A percentile compares a stretch with the other conserved stretches of the same genome.
phyloP scores from a whole-genome alignment of 768 basidiomycete species.

The Clitopilus passeckerianus region DNA sequence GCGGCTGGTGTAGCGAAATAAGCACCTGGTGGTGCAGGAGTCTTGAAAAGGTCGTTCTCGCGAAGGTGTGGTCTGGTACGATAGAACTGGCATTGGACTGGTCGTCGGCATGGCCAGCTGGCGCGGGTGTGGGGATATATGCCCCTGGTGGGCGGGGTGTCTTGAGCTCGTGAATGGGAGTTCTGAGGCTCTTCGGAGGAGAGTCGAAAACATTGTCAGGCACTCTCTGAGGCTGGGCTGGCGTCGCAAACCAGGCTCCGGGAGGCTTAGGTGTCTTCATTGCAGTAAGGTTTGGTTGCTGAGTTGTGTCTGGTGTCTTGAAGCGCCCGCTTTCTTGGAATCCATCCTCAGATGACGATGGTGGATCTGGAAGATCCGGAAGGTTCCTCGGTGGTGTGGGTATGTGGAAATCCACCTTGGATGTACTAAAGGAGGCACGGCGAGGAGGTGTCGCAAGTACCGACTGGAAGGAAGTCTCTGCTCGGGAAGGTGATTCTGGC shows the following conservation, averaged over 20 bases:
- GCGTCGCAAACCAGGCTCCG: constrained; percentile 30
- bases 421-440: constrained; percentile 30
- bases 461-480: constrained; percentile 9
- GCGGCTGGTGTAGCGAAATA: constrained; percentile 57
- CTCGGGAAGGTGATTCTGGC: constrained; percentile 10
- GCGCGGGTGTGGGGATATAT: constrained; percentile 27
- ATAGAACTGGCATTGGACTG: background rate
- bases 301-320: constrained; percentile 8
- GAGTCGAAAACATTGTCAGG: background rate
- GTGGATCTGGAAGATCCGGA: constrained; percentile 64
- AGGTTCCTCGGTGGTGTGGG: constrained; percentile 60
- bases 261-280: constrained; percentile 43
- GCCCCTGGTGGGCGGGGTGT: constrained; percentile 30
- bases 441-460: constrained; percentile 43
- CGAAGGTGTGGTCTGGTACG: background rate
- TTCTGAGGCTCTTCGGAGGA: background rate
- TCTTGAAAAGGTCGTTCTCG: constrained; percentile 31
- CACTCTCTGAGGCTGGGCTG: constrained; percentile 11
- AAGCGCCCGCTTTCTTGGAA: constrained; percentile 17
- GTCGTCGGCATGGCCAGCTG: background rate
- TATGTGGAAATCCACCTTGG: constrained; percentile 49
- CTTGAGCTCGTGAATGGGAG: constrained; percentile 9
- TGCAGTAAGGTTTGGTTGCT: constrained; percentile 18
- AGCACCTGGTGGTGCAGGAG: constrained; percentile 66
- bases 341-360: constrained; percentile 50